phyloP scores from a whole-genome alignment of 257 asterid species.

The Ballota nigra region DNA sequence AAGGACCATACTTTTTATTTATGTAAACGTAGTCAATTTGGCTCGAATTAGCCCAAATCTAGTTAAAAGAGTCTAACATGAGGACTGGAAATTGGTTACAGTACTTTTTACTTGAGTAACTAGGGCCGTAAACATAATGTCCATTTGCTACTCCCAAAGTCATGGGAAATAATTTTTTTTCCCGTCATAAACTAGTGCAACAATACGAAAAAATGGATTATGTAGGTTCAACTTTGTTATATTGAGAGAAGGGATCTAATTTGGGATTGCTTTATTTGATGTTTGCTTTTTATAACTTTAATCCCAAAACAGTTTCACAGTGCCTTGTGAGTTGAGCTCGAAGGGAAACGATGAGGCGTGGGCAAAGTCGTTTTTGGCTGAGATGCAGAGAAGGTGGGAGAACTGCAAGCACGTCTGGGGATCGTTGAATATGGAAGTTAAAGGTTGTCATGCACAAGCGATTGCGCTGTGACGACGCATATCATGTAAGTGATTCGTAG shows the following conservation, averaged over 20 bases:
- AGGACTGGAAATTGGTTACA: no score
- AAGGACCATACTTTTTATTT: no score
- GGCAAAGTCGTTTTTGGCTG: constrained; percentile 63
- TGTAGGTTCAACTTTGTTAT: not conserved
- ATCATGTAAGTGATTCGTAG: not conserved
- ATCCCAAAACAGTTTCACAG: constrained; percentile 54
- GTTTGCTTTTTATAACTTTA: not conserved
- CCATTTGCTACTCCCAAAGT: no score
- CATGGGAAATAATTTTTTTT: no score
- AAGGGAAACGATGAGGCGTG: constrained; percentile 65
- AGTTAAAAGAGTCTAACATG: no score
- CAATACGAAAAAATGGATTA: not conserved
- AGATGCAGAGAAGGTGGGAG: constrained; percentile 39
- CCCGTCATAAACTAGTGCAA: not conserved
- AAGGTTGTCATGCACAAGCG: constrained; percentile 63
- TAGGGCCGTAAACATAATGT: no score
- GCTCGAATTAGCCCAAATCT: no score
- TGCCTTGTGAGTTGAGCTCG: constrained; percentile 72
- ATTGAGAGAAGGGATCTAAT: not conserved
- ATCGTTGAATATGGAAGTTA: constrained; percentile 71
- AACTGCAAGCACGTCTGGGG: constrained; percentile 64
- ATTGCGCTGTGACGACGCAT: constrained; percentile 45
- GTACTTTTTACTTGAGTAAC: no score
- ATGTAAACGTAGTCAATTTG: no score
- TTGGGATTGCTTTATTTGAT: not conserved